A percentile compares a stretch with the other conserved stretches of the same genome.
Conservation (phyloP, 2,329 filamentous ascomycete genomes). For the Fulvia fulva region DNA sequence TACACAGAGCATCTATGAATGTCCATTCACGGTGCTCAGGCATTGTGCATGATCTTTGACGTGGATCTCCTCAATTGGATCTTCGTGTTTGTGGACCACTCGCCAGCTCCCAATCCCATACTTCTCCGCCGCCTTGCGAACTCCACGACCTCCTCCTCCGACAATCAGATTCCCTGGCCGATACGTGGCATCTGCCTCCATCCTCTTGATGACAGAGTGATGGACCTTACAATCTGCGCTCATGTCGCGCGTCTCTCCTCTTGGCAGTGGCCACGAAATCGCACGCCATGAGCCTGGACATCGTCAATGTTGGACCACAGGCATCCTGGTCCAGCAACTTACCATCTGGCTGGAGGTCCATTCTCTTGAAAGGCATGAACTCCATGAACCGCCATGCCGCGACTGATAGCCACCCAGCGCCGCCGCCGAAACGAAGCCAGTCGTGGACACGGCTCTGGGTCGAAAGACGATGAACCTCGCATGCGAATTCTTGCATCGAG, state of each 20-base stretch:
- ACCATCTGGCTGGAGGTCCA: conserved; percentile 68
- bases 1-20: not conserved
- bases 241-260: conserved; percentile 73
- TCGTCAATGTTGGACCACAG: not conserved
- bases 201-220: conserved; percentile 67
- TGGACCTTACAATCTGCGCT: conserved; percentile 68
- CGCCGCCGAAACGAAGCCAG: conserved; percentile 11
- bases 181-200: conserved; percentile 61
- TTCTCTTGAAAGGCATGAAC: conserved; percentile 40
- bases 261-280: conserved; percentile 74
- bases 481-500: not conserved
- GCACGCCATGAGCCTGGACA: conserved; percentile 64
- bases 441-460: conserved; percentile 10
- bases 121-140: conserved; percentile 56
- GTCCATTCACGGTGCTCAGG: not conserved
- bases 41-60: not conserved
- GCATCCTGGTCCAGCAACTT: not conserved
- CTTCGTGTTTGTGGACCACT: conserved; percentile 13
- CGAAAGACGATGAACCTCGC: conserved; percentile 8
- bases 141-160: conserved; percentile 71
- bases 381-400: conserved; percentile 8
- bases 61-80: conserved; percentile 1
- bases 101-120: conserved; percentile 72
- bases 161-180: conserved; percentile 76
- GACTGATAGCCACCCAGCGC: conserved; percentile 7